Base-by-base conservation (phyloP, 2,329 filamentous ascomycete genomes). In the Penicillium sumatraense region DNA sequence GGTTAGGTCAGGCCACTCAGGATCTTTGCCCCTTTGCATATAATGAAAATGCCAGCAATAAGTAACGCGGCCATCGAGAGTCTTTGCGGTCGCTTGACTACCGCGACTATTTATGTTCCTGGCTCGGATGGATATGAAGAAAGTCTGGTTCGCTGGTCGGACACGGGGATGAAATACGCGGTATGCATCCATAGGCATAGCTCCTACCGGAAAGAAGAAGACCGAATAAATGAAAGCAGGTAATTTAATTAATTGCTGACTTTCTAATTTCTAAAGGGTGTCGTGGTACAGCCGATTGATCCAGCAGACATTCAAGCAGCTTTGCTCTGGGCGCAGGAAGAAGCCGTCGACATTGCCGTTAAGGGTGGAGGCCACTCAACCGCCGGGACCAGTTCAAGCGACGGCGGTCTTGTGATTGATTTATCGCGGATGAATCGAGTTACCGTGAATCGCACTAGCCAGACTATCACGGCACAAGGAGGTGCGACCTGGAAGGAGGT, bases 321-420 rank as follows among this genome's bases (percentile, higher is more conserved):
- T 0, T 64, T 84, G 42, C 71, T 74, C 23, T 83, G 80, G 64
- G 79, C 80, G 16, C 73, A 71, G 2, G 65, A 75, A 16, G 47
- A 70, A 45, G 42, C 20, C 6, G 20, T 69, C 21, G 66, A 71
- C 16, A 42, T 72, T 41, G 68, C 68, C 7, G 62, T 72, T 9
- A 66, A 69, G 49, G 65, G 69, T 3, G 67, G 70, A 11, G 68
- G 70, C 3, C 66, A 87, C 69, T 82, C 81, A 2, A 83, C 83
- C 0, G 77, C 79, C 1, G 83, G 83, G 4, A 76, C 78, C 4
- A 81, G 80, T 9, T 83, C 81, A 1, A 81, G 81, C 1, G 67
- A 78, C 24, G 78, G 80, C n/a, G 84, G 83, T 5, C 72, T 87
- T 38, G 79, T 87, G 9, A 79, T 87, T 52, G 83, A 86, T 62